Evolutionary conservation across 2,329 filamentous ascomycete genomes (phyloP), one percentile per base, ranked within the genome.

Genomic region (Microsporum audouinii): DNA sequence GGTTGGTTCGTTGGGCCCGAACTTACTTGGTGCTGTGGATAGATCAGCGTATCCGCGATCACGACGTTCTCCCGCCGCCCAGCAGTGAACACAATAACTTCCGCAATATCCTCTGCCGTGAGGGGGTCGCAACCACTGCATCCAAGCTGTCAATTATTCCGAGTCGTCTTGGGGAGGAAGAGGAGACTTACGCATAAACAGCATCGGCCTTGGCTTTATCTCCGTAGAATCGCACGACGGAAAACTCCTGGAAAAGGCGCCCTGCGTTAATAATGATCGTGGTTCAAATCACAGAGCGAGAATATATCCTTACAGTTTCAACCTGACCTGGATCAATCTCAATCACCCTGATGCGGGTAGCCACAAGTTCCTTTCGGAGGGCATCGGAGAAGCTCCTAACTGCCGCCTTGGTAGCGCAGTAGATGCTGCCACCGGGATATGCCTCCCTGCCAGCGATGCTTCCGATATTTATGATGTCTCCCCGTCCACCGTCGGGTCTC

Each of bases 391-490:
- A 96, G 66, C 82, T 87, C 67, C 88, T 84, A 61, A 96, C 87
- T 1, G 91, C 91, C 23, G 91, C 89, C 77, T 96, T 96, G 63
- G 88, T 91, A 0, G 91, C 89, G 74, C 91, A 96, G 81, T 96
- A 96, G 71, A 96, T 95, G 72, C 86, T 85, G 33, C 91, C 91
- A 57, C 90, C 89, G 0, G 84, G 79, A 73, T 96, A 96, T 8
- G 89, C 82, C 68, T 95, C 91, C 51, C 91, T 83, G 34, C 90
- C 91, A n/a, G 91, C 91, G 70, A 96, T 91, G 66, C 87, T 91
- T 64, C 91, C 91, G 70, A 96, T 85, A 71, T 96, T 97, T 78
- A 99, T 95, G 72, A 99, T 91, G 72, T 97, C 94, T 68, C 92
- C 92, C 49, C 82, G 79, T 61, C 91, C 91, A 62, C 88, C 87